Conservation (phyloP, 495 filamentous ascomycete genomes). For the Xylaria sp. region DNA sequence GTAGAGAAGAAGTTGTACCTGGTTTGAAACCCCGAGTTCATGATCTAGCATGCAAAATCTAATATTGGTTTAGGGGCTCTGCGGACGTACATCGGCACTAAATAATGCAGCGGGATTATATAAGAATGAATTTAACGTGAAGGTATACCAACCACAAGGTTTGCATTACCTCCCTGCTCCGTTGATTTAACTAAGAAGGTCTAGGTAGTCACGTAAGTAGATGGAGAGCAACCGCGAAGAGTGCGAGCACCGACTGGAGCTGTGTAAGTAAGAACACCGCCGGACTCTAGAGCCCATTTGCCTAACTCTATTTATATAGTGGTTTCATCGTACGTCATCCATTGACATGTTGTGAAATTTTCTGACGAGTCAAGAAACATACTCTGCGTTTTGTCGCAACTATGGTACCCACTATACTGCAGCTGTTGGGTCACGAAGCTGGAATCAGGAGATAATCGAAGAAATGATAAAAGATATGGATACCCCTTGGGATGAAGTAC, state of each 20-base stretch:
- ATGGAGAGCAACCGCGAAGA: conserved; percentile 30
- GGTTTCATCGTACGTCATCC: conserved; percentile 28
- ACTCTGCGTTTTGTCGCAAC: conserved; percentile 45
- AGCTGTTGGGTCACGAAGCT: conserved; percentile 35
- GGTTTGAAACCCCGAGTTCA: conserved; percentile 27
- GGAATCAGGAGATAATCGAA: conserved; percentile 50
- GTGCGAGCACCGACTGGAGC: conserved; percentile 35
- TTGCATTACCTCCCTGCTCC: neutral
- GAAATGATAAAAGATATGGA: conserved; percentile 41
- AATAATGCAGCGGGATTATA: conserved; percentile 1
- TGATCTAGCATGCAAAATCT: neutral
- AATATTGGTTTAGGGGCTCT: conserved; percentile 5
- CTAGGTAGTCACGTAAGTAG: neutral
- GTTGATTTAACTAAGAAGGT: conserved; percentile 10
- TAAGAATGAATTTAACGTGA: conserved; percentile 6
- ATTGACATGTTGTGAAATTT: neutral
- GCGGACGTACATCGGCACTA: conserved; percentile 2
- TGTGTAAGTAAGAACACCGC: conserved; percentile 29
- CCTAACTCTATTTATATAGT: conserved; percentile 16
- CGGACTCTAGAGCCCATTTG: neutral
- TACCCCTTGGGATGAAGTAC: conserved; percentile 37
- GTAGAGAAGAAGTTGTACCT: conserved; percentile 33
- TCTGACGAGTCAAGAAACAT: conserved; percentile 33
- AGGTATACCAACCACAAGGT: conserved; percentile 12
- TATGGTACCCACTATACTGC: conserved; percentile 40